Percentiles rank a stretch among this genome's conserved stretches.
Evolutionary conservation across 148 eudicot genomes (phyloP).

Genomic region (Rhododendron simsii): DNA sequence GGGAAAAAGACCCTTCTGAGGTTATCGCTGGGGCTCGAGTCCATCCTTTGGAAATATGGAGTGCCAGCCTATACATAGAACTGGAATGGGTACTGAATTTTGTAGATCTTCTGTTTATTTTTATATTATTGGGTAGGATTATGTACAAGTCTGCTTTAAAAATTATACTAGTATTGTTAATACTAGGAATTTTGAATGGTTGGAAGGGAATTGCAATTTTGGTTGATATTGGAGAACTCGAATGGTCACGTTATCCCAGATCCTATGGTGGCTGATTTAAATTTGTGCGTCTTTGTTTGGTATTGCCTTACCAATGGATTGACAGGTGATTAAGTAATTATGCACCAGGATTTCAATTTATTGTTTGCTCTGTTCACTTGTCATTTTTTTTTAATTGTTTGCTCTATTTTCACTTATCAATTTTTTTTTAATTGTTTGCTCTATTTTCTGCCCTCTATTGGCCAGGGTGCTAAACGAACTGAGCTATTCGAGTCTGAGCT

Average conservation of each 20-base stretch:
- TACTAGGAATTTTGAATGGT: not conserved
- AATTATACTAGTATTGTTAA: not conserved
- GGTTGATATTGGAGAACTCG: not conserved
- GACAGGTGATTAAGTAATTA: not conserved
- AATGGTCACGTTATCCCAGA: not conserved
- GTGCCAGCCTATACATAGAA: not conserved
- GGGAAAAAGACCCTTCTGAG: not conserved
- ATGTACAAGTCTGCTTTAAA: not conserved
- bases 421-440: not conserved
- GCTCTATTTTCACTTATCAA: too few species aligned
- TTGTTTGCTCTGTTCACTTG: not conserved
- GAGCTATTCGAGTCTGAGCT: too few species aligned
- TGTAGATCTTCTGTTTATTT: conserved; percentile 1
- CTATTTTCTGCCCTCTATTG: too few species aligned
- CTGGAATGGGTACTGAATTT: conserved; percentile 3
- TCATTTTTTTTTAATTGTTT: not conserved
- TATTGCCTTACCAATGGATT: not conserved
- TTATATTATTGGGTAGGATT: not conserved
- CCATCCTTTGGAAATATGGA: not conserved
- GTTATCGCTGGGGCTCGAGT: not conserved
- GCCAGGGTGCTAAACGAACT: too few species aligned
- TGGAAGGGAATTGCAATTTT: not conserved
- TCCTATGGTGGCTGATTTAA: not conserved
- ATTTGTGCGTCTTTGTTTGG: not conserved
- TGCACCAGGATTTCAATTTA: not conserved